Evolutionary conservation across 805 yeast species (phyloP), one percentile per base, ranked within the genome.

Genomic region (Debaryomyces hansenii): DNA sequence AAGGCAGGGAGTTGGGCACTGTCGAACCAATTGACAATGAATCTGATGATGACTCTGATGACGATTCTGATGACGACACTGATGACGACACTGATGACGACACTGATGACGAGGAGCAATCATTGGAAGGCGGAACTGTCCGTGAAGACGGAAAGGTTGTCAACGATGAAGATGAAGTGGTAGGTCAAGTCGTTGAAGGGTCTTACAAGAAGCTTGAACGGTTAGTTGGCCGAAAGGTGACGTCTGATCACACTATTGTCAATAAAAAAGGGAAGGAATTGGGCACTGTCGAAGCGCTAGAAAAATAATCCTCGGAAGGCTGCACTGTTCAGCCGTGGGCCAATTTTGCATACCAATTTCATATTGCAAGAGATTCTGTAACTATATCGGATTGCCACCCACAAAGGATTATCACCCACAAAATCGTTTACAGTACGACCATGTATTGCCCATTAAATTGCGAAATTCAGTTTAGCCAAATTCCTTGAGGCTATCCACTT

Each of bases 61-160:
- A 32, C 4, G 38, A 37, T n/a, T n/a, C n/a, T n/a, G n/a, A n/a
- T n/a, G n/a, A n/a, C n/a, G n/a, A 31, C 11, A 4, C 27, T 37
- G 21, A 35, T 35, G 38, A 35, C 9, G 38, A 35, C 15, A 5
- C 12, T 14, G 42, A 38, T 31, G 35, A 32, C 4, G 33, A 37
- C 21, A 4, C 27, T 37, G 21, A 35, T 35, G 38, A 37, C 11
- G 40, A 37, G 11, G 16, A 16, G 12, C 20, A n/a, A 28, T 31
- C 33, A 11, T 31, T 31, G 33, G 33, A 31, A 31, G 33, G 33
- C 12, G 5, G 33, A 5, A 31, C 33, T 31, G 33, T 31, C 9
- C 33, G 33, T 37, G 40, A 37, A 20, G 40, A 37, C 27, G 40
- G 40, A 18, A 37, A 37, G 40, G 40, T 18, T 37, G 40, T 37